These are phyloP conservation scores for Apiosordaria backusii DNA, from an alignment of 495 filamentous ascomycete genomes.

Conservation along the genomic window DNA sequence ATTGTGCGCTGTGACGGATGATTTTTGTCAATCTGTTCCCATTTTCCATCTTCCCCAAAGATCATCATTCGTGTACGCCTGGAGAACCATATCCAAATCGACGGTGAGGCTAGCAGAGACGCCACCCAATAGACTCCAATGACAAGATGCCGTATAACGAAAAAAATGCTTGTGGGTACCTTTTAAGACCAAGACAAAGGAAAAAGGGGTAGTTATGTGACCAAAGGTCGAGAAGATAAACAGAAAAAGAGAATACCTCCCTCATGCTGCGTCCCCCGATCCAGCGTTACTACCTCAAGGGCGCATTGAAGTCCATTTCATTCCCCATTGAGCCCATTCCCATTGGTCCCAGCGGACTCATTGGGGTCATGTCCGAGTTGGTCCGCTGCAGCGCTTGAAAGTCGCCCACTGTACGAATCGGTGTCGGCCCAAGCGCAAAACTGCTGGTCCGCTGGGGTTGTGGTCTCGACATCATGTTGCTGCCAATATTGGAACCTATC, in stretches of 20 bases:
- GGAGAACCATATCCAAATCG: neutral
- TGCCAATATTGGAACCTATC: slow-evolving; percentile 27
- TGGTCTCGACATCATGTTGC: slow-evolving; percentile 39
- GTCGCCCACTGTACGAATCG: slow-evolving; percentile 44
- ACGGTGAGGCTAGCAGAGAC: slow-evolving; percentile 5
- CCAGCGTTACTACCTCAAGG: slow-evolving; percentile 29
- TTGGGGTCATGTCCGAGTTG: slow-evolving; percentile 39
- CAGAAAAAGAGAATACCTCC: neutral
- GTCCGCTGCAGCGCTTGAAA: slow-evolving; percentile 45
- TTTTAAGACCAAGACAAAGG: slow-evolving; percentile 15
- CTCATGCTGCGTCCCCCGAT: slow-evolving; percentile 6
- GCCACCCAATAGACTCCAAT: slow-evolving; percentile 15
- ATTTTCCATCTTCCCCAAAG: slow-evolving; percentile 8
- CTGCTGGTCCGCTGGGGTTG: slow-evolving; percentile 40
- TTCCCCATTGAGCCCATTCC: slow-evolving; percentile 32
- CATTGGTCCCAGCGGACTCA: slow-evolving; percentile 35
- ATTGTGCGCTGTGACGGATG: neutral
- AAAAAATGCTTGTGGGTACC: neutral
- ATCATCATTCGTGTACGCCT: slow-evolving; percentile 4
- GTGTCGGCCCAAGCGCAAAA: slow-evolving; percentile 39
- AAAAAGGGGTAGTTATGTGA: neutral
- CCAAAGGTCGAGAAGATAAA: neutral
- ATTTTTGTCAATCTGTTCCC: slow-evolving; percentile 8
- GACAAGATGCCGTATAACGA: slow-evolving; percentile 15
- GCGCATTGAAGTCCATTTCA: slow-evolving; percentile 36